These are phyloP conservation scores for California macrophylla DNA, from an alignment of 441 rosid genomes.

Conservation along the genomic window DNA sequence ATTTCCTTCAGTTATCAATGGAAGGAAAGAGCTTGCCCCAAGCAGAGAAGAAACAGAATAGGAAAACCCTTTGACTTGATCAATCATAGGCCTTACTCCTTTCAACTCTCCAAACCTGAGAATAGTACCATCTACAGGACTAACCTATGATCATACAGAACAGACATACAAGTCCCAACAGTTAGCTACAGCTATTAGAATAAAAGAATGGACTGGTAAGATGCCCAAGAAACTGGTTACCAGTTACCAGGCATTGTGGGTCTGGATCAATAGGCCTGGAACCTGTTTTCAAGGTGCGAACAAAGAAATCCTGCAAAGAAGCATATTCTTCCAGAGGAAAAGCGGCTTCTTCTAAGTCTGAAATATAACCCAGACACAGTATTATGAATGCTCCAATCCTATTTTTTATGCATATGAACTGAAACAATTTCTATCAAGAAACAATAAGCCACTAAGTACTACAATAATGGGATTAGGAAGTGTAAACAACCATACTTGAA, in stretches of 20 bases:
- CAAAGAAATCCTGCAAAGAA: constrained; percentile 77
- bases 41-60: constrained; percentile 82
- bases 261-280: constrained; percentile 77
- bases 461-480: background rate
- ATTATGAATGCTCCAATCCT: constrained; percentile 9
- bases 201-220: constrained; percentile 16
- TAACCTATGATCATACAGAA: constrained; percentile 38
- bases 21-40: constrained; percentile 61
- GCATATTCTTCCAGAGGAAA: constrained; percentile 69
- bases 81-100: constrained; percentile 73
- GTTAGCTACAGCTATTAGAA: constrained; percentile 19
- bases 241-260: constrained; percentile 91
- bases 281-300: constrained; percentile 74
- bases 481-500: constrained; percentile 46
- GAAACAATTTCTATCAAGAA: constrained; percentile 6
- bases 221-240: constrained; percentile 45
- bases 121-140: constrained; percentile 89
- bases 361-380: constrained; percentile 20
- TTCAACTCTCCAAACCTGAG: constrained; percentile 73
- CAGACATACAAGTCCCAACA: constrained; percentile 6
- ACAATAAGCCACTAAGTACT: constrained; percentile 4
- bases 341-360: constrained; percentile 85
- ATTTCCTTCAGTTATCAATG: constrained; percentile 42
- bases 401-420: constrained; percentile 1
- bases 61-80: constrained; percentile 92